A percentile compares a stretch with the other conserved stretches of the same genome.
Evolutionary conservation across 495 filamentous ascomycete genomes (phyloP).

Genomic region (Daldinia concentrica): DNA sequence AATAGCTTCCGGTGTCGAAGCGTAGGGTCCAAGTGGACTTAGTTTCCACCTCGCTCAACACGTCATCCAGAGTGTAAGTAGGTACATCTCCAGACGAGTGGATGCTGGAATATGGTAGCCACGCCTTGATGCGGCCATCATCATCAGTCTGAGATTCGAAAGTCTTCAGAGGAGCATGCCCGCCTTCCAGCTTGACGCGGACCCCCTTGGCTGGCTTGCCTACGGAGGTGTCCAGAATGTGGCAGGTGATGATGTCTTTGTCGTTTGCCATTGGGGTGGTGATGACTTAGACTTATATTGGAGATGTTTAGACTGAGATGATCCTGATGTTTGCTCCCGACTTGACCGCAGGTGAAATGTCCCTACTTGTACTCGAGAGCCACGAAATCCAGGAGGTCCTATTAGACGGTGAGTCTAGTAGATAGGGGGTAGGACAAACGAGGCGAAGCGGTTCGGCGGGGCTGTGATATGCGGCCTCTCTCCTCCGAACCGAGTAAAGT

Average conservation of each 20-base stretch:
- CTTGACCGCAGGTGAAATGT: constrained; percentile 17
- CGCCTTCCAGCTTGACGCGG: constrained; percentile 77
- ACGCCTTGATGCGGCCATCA: constrained; percentile 85
- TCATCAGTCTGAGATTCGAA: constrained; percentile 75
- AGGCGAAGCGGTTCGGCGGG: constrained; percentile 39
- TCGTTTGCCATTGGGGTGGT: constrained; percentile 43
- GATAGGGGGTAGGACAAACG: constrained; percentile 36
- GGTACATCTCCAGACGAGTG: constrained; percentile 59
- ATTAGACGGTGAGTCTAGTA: constrained; percentile 12
- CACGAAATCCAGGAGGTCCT: constrained; percentile 7
- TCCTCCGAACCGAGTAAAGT: constrained; percentile 16
- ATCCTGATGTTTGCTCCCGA: constrained; percentile 4
- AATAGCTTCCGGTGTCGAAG: constrained; percentile 83
- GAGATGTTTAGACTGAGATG: neutral
- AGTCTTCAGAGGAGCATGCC: constrained; percentile 67
- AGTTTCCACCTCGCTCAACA: constrained; percentile 50
- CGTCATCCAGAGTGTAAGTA: constrained; percentile 60
- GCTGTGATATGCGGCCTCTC: constrained; percentile 33
- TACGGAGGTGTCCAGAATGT: constrained; percentile 68
- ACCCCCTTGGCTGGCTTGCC: constrained; percentile 78
- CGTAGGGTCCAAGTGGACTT: constrained; percentile 70
- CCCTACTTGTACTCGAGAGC: constrained; percentile 38
- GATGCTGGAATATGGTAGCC: constrained; percentile 66
- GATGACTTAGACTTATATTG: neutral
- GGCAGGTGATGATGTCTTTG: constrained; percentile 66